Evolutionary conservation across 257 asterid species (phyloP).

Genomic region (Gentiana dahurica): DNA sequence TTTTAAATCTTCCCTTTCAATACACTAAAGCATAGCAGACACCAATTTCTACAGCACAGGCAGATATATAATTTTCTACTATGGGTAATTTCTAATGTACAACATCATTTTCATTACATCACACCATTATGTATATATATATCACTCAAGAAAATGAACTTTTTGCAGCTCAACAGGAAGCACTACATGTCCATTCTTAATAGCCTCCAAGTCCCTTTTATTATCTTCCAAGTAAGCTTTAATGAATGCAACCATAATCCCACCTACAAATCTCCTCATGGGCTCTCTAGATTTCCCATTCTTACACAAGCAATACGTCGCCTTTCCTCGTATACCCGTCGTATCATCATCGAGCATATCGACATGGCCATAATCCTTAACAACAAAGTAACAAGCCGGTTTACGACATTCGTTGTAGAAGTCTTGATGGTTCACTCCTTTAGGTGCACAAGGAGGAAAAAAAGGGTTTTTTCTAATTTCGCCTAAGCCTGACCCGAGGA

Average conservation of each 20-base stretch:
- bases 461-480: constrained; percentile 48
- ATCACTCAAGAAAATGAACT: constrained; percentile 27
- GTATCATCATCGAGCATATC: constrained; percentile 84
- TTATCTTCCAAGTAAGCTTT: constrained; percentile 51
- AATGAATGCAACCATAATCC: constrained; percentile 62
- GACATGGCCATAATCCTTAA: constrained; percentile 72
- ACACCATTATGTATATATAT: neutral
- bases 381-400: constrained; percentile 60
- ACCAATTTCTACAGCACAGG: no score
- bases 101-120: no score
- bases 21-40: no score
- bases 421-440: constrained; percentile 76
- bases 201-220: constrained; percentile 29
- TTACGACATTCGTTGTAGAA: constrained; percentile 54
- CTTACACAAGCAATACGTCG: constrained; percentile 61
- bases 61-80: no score
- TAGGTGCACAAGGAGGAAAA: constrained; percentile 83
- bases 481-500: constrained; percentile 77
- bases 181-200: constrained; percentile 32
- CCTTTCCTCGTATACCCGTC: constrained; percentile 57
- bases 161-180: constrained; percentile 54
- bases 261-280: constrained; percentile 83
- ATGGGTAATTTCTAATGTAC: no score
- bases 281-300: constrained; percentile 62
- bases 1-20: no score